Conservation (phyloP, 2,329 filamentous ascomycete species). For the Fulvia fulva region DNA sequence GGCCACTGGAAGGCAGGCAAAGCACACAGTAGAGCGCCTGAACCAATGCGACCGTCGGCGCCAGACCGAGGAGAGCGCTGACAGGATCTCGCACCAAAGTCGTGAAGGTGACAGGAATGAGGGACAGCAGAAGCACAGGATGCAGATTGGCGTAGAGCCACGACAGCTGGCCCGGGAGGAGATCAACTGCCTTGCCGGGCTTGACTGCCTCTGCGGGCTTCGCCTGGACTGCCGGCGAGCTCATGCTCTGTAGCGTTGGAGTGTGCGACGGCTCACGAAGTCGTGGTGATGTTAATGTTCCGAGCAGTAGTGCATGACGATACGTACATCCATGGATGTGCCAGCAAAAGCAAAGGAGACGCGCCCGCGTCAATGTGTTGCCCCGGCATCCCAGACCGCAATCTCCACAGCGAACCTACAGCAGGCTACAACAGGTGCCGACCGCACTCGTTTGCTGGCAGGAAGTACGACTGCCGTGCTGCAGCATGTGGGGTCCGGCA, state of each 20-base stretch:
- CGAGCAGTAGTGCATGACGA: too few relatives aligned
- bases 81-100: conserved; percentile 68
- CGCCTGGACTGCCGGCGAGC: conserved; percentile 9
- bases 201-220: conserved; percentile 16
- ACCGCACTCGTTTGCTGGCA: too few relatives aligned
- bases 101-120: conserved; percentile 62
- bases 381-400: neutral
- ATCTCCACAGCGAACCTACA: too few relatives aligned
- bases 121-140: conserved; percentile 60
- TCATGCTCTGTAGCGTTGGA: conserved; percentile 10
- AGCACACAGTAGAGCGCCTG: conserved; percentile 59
- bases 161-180: conserved; percentile 27
- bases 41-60: conserved; percentile 60
- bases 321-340: too few relatives aligned
- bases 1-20: conserved; percentile 55
- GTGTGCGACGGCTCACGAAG: neutral
- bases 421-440: neutral
- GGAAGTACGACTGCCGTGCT: neutral
- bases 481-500: neutral
- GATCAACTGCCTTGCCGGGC: conserved; percentile 27
- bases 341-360: too few relatives aligned
- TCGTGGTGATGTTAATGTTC: too few relatives aligned
- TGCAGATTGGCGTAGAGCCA: conserved; percentile 60
- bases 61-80: conserved; percentile 55
- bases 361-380: too few relatives aligned